These are phyloP conservation scores for Nannochloropsis salina DNA, from an alignment of 108 stramenopile genomes.

Conservation along the genomic window DNA sequence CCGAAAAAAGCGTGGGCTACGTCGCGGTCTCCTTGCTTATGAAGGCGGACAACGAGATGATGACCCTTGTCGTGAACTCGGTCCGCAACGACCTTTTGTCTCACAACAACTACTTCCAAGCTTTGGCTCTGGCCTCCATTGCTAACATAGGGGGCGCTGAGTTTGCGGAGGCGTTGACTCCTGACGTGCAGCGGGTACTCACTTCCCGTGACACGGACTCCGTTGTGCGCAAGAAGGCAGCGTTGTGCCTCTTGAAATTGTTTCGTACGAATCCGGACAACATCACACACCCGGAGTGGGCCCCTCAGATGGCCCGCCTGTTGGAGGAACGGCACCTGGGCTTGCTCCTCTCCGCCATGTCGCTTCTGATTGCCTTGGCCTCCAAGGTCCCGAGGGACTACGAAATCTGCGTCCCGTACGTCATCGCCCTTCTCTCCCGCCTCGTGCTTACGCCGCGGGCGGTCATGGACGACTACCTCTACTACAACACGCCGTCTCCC, in stretches of 20 bases:
- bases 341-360: constrained; percentile 77
- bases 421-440: constrained; percentile 77
- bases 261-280: constrained; percentile 77
- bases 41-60: constrained; percentile 67
- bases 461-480: constrained; percentile 68
- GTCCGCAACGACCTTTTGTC: constrained; percentile 54
- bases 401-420: constrained; percentile 77
- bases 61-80: constrained; percentile 54
- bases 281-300: constrained; percentile 73
- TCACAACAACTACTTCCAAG: constrained; percentile 33
- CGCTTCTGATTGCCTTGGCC: constrained; percentile 76
- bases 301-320: constrained; percentile 68
- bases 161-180: constrained; percentile 64
- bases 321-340: constrained; percentile 85
- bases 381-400: constrained; percentile 66
- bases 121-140: constrained; percentile 66
- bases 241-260: constrained; percentile 78
- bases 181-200: constrained; percentile 74
- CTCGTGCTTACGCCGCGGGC: constrained; percentile 63
- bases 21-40: constrained; percentile 80
- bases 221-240: constrained; percentile 86
- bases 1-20: constrained; percentile 93
- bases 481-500: constrained; percentile 85
- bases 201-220: constrained; percentile 72
- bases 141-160: constrained; percentile 79